Conservation (phyloP, 352 stramenopile species). For the Phytopythium aichiense region DNA sequence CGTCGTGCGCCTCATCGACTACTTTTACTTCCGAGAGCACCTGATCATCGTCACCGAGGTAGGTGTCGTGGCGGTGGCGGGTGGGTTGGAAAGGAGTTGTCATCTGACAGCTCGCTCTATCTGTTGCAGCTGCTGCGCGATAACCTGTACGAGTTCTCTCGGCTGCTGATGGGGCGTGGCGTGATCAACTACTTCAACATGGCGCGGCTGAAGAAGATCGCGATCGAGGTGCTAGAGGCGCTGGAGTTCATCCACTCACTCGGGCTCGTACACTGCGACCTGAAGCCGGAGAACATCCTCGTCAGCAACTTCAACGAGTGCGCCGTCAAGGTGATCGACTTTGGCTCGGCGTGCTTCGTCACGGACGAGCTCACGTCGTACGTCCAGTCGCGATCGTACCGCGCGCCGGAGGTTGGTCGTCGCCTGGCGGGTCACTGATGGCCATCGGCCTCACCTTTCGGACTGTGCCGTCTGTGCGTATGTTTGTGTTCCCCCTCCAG, state of each 20-base stretch:
- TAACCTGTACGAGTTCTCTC: slow-evolving; percentile 98
- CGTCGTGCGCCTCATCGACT: slow-evolving; percentile 93
- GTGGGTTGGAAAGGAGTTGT: neutral
- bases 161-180: slow-evolving; percentile 66
- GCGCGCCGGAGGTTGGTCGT: slow-evolving; percentile 90
- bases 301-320: slow-evolving; percentile 87
- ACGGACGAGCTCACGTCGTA: slow-evolving; percentile 96
- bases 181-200: slow-evolving; percentile 95
- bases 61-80: neutral
- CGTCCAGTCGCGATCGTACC: slow-evolving; percentile 98
- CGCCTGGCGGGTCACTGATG: slow-evolving; percentile 40
- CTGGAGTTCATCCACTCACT: slow-evolving; percentile 87
- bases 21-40: slow-evolving; percentile 95
- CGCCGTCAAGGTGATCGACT: slow-evolving; percentile 97
- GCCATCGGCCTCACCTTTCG: neutral
- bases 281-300: slow-evolving; percentile 98
- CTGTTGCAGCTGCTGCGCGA: slow-evolving; percentile 84
- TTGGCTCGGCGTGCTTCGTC: slow-evolving; percentile 95
- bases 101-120: neutral
- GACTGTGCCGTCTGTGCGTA: too few species aligned
- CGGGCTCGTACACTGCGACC: slow-evolving; percentile 96
- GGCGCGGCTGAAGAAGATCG: slow-evolving; percentile 90
- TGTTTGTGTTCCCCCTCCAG: slow-evolving; percentile 11
- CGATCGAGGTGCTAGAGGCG: slow-evolving; percentile 93
- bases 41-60: slow-evolving; percentile 97